A percentile compares a stretch with the other conserved stretches of the same genome.
These are phyloP conservation scores for Fusarium sp. DNA, from an alignment of 2,329 filamentous ascomycete species.

Conservation along the genomic window DNA sequence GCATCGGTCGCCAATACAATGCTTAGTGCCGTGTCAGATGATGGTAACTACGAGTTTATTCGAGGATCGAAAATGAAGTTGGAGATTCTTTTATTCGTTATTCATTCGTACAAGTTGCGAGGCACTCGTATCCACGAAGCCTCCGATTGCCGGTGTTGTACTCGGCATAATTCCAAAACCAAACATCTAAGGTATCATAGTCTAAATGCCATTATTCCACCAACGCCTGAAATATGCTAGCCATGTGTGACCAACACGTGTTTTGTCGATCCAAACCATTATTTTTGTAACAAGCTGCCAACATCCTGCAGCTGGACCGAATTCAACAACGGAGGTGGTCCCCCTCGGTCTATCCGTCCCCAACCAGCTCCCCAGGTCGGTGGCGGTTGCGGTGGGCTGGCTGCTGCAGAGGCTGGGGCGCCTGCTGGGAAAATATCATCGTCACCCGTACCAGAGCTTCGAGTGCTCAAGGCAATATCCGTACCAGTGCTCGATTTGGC, in stretches of 20 bases:
- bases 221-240: conserved; percentile 47
- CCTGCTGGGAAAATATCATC: conserved; percentile 47
- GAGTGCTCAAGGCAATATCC: conserved; percentile 54
- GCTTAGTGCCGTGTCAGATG: too few species aligned
- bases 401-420: conserved; percentile 24
- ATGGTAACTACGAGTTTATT: background rate
- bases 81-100: conserved; percentile 38
- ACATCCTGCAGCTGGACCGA: conserved; percentile 55
- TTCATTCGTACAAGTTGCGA: conserved; percentile 42
- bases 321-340: conserved; percentile 49
- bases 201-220: conserved; percentile 48
- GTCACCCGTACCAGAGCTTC: conserved; percentile 49
- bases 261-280: conserved; percentile 19
- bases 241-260: conserved; percentile 19
- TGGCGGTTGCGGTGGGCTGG: conserved; percentile 36
- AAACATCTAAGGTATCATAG: conserved; percentile 52
- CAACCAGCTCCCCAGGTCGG: conserved; percentile 54
- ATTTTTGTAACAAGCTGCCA: conserved; percentile 50
- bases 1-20: too few species aligned
- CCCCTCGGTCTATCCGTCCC: conserved; percentile 52
- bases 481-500: conserved; percentile 50
- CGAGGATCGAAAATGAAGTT: background rate
- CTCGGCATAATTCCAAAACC: conserved; percentile 45
- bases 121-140: conserved; percentile 13
- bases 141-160: conserved; percentile 28